Base-by-base conservation (phyloP, 2,329 filamentous ascomycete genomes). In the Raffaelea albimanens region DNA sequence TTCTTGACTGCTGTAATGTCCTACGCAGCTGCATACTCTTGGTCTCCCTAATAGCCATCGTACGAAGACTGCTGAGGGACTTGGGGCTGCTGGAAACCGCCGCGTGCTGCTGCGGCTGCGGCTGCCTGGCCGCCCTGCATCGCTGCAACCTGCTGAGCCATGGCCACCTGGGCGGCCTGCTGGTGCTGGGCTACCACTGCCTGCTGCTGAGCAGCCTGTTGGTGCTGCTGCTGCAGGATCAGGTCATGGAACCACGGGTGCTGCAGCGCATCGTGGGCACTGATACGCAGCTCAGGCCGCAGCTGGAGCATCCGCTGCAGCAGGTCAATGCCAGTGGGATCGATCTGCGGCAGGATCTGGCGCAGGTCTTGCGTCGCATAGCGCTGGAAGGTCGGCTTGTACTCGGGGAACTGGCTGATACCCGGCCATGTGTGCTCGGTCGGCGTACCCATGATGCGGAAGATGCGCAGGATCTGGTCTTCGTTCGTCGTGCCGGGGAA, bases 401-500 rank as follows among this genome's bases (percentile, higher is more conserved):
- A 95, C 66, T 95, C 88, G 33, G 88, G 87, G 68, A 91, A 91
- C 10, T 83, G 86, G 16, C 85, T 90, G 47, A 95, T 87, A 49
- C 87, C 87, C 44, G 87, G 87, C 87, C 87, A 95, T 50, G 80
- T 74, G 7, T 78, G 71, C 61, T 95, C 87, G 46, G 80, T 81
- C 2, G 87, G 87, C 5, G 87, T 95, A 55, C 87, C 87, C 40
- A 94, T 77, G 38, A 91, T 66, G 48, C 81, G 78, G 79, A 94
- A 94, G 61, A 93, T 94, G 70, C 91, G 93, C 75, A 94, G 94
- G 61, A 94, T 94, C 67, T 94, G 87, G 60, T 94, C 87, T 66
- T 94, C 94, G 63, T 94, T 87, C 5, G 85, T 90, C 63, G 94
- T 87, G 52, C 87, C 87, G 9, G 88, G 87, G 72, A 94, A 94